Evolutionary conservation across 2,329 filamentous ascomycete species (phyloP), one percentile per base, ranked within the genome.

Genomic region (Didymella pinodella): DNA sequence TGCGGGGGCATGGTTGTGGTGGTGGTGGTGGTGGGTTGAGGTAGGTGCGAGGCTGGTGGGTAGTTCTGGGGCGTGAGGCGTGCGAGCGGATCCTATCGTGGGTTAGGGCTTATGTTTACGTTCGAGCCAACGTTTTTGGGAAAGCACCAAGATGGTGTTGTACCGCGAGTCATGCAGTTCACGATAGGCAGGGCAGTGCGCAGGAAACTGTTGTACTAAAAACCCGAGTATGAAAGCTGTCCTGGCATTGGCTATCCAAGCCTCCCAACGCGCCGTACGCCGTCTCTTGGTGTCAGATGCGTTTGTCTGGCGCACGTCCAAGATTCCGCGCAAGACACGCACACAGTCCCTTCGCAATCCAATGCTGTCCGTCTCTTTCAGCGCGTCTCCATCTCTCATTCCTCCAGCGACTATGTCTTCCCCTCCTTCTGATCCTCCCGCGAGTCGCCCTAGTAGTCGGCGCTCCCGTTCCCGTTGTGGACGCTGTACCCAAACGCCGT

Each of bases 401-500:
- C 18, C 32, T n/a, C 46, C 18, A 14, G 16, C 40, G 25, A 1
- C 8, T 4, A 11, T 16, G 28, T 20, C 46, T 18, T 36, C 36
- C n/a, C 49, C 47, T 52, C 50, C 8, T 18, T 20, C 48, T 43
- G 40, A 43, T 49, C 36, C 36, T 54, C 36, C 47, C 8, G 11
- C 62, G 70, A 59, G 64, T 57, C 67, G 65, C 45, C 53, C 66
- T 77, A 78, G 65, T 74, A 78, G 28, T 78, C 76, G 68, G 70
- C 68, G 63, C 58, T 60, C 55, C 76, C 75, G 66, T 77, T 78
- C 38, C 73, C 77, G 67, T 78, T 78, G 74, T 78, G 75, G 48
- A 79, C 75, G 50, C 71, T 66, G 67, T 78, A 78, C 43, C 76
- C 77, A 61, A 79, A 79, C 41, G 76, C 70, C 29, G 80, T 80